A percentile compares a stretch with the other conserved stretches of the same genome.
These are phyloP conservation scores for Phialophora macrospora DNA, from an alignment of 2,329 filamentous ascomycete species.

Conservation along the genomic window DNA sequence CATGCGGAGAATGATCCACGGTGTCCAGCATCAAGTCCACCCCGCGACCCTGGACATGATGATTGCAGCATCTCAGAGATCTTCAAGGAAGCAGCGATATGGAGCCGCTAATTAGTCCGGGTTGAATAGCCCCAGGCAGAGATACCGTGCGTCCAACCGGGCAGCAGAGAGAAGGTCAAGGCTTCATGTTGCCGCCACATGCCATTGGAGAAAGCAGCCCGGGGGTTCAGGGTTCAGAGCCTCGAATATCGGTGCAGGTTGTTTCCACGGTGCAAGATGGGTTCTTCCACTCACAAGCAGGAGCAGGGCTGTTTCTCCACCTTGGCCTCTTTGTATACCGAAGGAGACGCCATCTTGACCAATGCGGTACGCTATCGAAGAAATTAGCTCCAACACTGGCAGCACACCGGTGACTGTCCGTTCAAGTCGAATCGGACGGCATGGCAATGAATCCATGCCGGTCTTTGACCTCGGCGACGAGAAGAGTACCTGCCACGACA, in stretches of 20 bases:
- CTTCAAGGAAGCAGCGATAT: background rate
- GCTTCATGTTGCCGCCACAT: background rate
- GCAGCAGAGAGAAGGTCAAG: background rate
- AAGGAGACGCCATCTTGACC: background rate
- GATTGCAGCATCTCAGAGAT: background rate
- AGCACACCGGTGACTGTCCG: background rate
- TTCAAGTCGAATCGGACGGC: background rate
- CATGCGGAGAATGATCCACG: background rate
- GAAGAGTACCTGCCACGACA: background rate
- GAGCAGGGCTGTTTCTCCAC: constrained; percentile 1
- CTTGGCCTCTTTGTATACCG: background rate
- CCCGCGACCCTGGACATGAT: background rate
- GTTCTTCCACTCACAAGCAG: background rate
- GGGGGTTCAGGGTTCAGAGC: no score
- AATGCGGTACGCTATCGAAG: background rate
- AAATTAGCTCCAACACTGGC: background rate
- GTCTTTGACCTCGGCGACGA: background rate
- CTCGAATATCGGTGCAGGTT: background rate
- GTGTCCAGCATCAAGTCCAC: background rate
- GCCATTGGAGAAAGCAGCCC: background rate
- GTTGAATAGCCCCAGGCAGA: background rate
- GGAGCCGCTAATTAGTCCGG: background rate
- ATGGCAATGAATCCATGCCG: background rate
- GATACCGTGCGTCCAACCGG: background rate
- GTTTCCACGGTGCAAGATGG: background rate